phyloP scores from a whole-genome alignment of 202 grass and related monocot genomes.

The Carex sylvatica region DNA sequence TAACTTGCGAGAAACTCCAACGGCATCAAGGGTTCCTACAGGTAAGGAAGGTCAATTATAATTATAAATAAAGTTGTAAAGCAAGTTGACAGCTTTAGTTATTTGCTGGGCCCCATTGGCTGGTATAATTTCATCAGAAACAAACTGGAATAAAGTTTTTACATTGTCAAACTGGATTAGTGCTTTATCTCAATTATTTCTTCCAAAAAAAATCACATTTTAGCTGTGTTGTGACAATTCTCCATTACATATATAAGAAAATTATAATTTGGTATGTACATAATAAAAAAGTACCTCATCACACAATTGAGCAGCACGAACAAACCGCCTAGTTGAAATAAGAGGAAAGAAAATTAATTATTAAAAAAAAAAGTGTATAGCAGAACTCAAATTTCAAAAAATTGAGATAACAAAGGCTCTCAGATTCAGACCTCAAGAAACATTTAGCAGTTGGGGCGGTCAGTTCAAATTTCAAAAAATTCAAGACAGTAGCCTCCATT shows the following conservation, averaged over 20 bases:
- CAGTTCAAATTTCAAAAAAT: conserved; percentile 93
- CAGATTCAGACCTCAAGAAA: conserved; percentile 63
- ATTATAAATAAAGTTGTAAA: not conserved
- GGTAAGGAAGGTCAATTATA: conserved; percentile 24
- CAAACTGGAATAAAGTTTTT: not conserved
- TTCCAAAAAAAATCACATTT: not conserved
- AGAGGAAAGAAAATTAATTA: conserved; percentile 25
- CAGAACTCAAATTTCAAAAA: too few species aligned
- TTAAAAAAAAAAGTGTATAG: not conserved
- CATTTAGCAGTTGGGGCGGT: conserved; percentile 82
- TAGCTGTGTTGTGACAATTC: not conserved
- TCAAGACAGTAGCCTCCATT: conserved; percentile 88
- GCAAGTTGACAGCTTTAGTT: not conserved
- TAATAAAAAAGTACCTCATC: conserved; percentile 51
- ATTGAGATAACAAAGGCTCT: conserved; percentile 9
- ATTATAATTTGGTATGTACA: not conserved
- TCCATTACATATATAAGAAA: not conserved
- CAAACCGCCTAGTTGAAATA: conserved; percentile 65
- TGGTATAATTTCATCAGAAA: not conserved
- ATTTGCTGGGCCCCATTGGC: not conserved
- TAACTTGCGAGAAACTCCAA: conserved; percentile 89
- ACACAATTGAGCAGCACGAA: conserved; percentile 71
- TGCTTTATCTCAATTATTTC: not conserved
- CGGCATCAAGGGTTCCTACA: conserved; percentile 65
- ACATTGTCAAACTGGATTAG: not conserved